A percentile compares a stretch with the other conserved stretches of the same genome.
Evolutionary conservation across 495 filamentous ascomycete species (phyloP).

Genomic region (Aspergillus wentii): DNA sequence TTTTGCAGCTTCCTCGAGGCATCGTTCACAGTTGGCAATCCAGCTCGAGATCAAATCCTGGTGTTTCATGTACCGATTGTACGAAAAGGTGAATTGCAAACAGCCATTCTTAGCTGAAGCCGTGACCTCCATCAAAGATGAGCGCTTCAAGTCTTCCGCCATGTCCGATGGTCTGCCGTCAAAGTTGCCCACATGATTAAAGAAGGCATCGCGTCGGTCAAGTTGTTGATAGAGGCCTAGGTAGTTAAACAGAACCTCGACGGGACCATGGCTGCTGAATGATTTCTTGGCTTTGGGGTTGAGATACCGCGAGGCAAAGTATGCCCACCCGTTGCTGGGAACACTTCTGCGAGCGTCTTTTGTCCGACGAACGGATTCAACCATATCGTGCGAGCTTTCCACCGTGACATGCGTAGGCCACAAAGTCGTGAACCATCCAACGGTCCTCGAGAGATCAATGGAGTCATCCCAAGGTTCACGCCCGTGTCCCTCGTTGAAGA

Average conservation of each 20-base stretch:
- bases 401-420: too few relatives aligned
- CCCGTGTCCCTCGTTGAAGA: conserved; percentile 42
- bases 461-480: conserved; percentile 39
- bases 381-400: too few relatives aligned
- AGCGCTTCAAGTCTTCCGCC: conserved; percentile 22
- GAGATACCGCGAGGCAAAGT: conserved; percentile 23
- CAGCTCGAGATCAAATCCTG: conserved; percentile 44
- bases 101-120: conserved; percentile 43
- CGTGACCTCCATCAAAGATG: conserved; percentile 51
- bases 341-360: conserved; percentile 20
- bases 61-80: conserved; percentile 45
- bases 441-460: too few relatives aligned
- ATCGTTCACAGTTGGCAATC: conserved; percentile 38
- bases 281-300: conserved; percentile 7
- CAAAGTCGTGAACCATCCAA: too few relatives aligned
- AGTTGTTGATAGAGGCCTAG: conserved; percentile 38
- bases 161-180: background rate
- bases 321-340: conserved; percentile 25
- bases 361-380: too few relatives aligned
- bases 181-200: conserved; percentile 4
- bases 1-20: conserved; percentile 14
- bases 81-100: conserved; percentile 47
- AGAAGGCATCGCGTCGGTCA: conserved; percentile 21
- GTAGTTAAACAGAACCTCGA: conserved; percentile 43
- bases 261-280: conserved; percentile 13